Base-by-base conservation (phyloP, 306 rosid species). In the Begonia loranthoides region DNA sequence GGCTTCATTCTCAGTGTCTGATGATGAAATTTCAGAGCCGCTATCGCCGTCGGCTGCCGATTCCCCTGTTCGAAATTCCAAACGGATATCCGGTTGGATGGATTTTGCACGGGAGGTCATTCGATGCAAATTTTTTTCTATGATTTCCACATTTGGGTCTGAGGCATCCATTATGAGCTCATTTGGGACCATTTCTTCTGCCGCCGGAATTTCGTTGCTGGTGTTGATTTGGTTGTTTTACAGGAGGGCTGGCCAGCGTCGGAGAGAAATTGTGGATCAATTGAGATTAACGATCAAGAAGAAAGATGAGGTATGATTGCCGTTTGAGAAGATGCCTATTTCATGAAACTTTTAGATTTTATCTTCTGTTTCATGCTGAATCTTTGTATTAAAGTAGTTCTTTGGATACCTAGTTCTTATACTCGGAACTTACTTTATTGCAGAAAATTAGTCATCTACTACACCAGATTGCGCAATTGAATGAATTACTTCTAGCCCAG, bases 271-370 rank as follows among this genome's bases (percentile, higher is more conserved):
- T 52, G 64, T 71, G 16, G 45, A 58, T 33, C 68, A 63, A 41
- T 63, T 74, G 41, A 51, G 52, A 45, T n/a, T 41, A 54, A 64
- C 67, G 47, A 48, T 83, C 15, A 58, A 62, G 22, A 70, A 75
- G 61, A 87, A 75, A 70, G 94, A 87, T 7, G 60, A 60, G 94
- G 96, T 87, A 69, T 3, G 74, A 41, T 66, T 43, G 47, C 47
- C 6, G 54, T 71, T 61, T 61, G 63, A 47, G 45, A 21, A 45
- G 62, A 62, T 74, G 68, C 48, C 24, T n/a, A n/a, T n/a, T n/a
- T n/a, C n/a, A n/a, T n/a, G n/a, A n/a, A n/a, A n/a, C 22, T n/a
- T 45, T 33, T 22, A 33, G 7, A 10, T 22, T 46, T 47, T 43
- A 19, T 56, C 8, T 22, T 28, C n/a, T 40, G 43, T 17, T 12